phyloP scores from a whole-genome alignment of 2,329 filamentous ascomycete species.

The Penicillium brevicompactum region DNA sequence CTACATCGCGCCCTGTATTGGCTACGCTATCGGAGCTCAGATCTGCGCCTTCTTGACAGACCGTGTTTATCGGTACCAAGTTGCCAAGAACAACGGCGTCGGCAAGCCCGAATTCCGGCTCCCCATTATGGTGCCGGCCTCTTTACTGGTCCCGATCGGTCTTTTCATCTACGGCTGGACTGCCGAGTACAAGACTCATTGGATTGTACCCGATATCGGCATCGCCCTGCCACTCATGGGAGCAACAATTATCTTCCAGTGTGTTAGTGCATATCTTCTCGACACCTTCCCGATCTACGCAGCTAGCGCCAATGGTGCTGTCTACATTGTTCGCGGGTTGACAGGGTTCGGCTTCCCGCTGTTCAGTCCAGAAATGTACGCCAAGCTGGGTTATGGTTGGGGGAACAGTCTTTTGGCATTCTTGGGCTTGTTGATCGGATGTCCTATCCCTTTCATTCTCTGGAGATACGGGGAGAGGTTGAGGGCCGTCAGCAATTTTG shows the following conservation, averaged over 20 bases:
- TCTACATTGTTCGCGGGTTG: constrained; percentile 30
- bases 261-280: constrained; percentile 40
- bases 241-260: constrained; percentile 42
- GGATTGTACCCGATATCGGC: constrained; percentile 56
- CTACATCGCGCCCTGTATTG: constrained; percentile 61
- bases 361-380: constrained; percentile 36
- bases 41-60: constrained; percentile 50
- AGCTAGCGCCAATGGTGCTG: constrained; percentile 33
- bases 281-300: constrained; percentile 36
- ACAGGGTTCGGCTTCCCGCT: constrained; percentile 38
- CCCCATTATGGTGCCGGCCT: constrained; percentile 57
- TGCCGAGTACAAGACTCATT: constrained; percentile 49
- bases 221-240: constrained; percentile 51
- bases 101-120: constrained; percentile 59
- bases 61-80: constrained; percentile 47
- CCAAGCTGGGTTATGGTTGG: constrained; percentile 32
- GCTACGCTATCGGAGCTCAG: constrained; percentile 58
- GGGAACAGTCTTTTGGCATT: constrained; percentile 38
- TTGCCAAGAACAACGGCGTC: constrained; percentile 40
- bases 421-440: constrained; percentile 32
- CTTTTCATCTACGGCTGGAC: constrained; percentile 59
- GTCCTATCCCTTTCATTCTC: constrained; percentile 50
- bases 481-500: constrained; percentile 47
- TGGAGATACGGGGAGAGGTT: constrained; percentile 49
- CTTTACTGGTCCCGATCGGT: constrained; percentile 52